phyloP scores from a whole-genome alignment of 148 eudicot species.

The Camellia sinensis region DNA sequence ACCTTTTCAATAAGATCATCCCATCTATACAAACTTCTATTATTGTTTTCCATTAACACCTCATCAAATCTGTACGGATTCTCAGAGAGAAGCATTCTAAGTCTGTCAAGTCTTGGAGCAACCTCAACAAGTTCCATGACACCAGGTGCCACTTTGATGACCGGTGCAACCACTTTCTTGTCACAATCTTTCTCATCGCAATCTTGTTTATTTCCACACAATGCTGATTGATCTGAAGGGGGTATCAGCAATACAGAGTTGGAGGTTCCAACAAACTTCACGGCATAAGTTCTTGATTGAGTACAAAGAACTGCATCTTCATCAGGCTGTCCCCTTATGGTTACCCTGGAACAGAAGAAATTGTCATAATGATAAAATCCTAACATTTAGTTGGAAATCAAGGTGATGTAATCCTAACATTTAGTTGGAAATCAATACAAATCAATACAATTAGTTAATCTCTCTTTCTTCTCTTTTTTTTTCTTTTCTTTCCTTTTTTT shows the following conservation, averaged over 20 bases:
- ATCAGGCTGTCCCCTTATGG: slow-evolving; percentile 76
- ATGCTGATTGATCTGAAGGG: slow-evolving; percentile 39
- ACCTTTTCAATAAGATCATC: slow-evolving; percentile 62
- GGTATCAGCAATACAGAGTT: slow-evolving; percentile 84
- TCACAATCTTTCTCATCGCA: slow-evolving; percentile 32
- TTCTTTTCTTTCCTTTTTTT: no score
- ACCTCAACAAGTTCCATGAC: slow-evolving; percentile 76
- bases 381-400: background rate
- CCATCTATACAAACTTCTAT: slow-evolving; percentile 58
- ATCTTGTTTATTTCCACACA: slow-evolving; percentile 29
- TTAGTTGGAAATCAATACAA: background rate
- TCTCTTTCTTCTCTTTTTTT: no score
- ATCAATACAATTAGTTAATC: no score
- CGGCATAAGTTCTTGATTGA: slow-evolving; percentile 66
- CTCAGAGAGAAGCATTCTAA: slow-evolving; percentile 57
- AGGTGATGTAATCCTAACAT: background rate
- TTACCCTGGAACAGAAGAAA: slow-evolving; percentile 43
- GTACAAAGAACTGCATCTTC: slow-evolving; percentile 96
- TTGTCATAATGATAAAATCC: background rate
- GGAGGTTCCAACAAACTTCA: slow-evolving; percentile 90
- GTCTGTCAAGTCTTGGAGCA: slow-evolving; percentile 85
- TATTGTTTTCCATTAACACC: slow-evolving; percentile 24
- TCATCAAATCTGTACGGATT: slow-evolving; percentile 62
- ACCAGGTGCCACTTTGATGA: slow-evolving; percentile 74
- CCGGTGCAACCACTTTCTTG: slow-evolving; percentile 39